Conservation (phyloP, 768 basidiomycete genomes). For the Rhizopogon roseolus region DNA sequence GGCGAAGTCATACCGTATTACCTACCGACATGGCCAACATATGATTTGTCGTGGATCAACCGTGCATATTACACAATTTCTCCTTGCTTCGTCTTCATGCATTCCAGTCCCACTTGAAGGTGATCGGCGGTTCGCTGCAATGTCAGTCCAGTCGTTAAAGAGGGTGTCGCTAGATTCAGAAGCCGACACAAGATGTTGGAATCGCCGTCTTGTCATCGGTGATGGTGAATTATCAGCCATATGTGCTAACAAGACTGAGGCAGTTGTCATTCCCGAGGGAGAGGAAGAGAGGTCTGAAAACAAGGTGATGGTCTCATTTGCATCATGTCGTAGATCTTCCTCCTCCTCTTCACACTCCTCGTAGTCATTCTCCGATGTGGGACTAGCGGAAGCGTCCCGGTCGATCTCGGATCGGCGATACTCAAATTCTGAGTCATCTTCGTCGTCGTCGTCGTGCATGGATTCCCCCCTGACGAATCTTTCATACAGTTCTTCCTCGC, state of each 20-base stretch:
- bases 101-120: slow-evolving; percentile 6
- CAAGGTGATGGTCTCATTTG: slow-evolving; percentile 41
- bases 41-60: slow-evolving; percentile 65
- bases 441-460: slow-evolving; percentile 43
- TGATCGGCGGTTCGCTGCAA: slow-evolving; percentile 22
- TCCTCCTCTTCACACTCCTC: slow-evolving; percentile 30
- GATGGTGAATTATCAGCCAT: slow-evolving; percentile 38
- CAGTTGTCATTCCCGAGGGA: slow-evolving; percentile 26
- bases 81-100: slow-evolving; percentile 26
- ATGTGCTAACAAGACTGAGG: slow-evolving; percentile 52
- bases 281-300: slow-evolving; percentile 50
- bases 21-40: slow-evolving; percentile 82
- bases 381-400: slow-evolving; percentile 14
- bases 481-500: slow-evolving; percentile 41
- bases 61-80: slow-evolving; percentile 68
- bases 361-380: slow-evolving; percentile 21
- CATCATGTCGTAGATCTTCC: slow-evolving; percentile 15
- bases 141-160: slow-evolving; percentile 24
- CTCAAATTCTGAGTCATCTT: slow-evolving; percentile 34
- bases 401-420: slow-evolving; percentile 9
- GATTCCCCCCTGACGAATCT: slow-evolving; percentile 59
- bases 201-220: slow-evolving; percentile 47
- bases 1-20: neutral
- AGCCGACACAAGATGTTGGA: slow-evolving; percentile 31
- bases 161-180: slow-evolving; percentile 9